Percentiles rank a stretch among this genome's conserved stretches.
Conservation (phyloP, 192 early-diverging fungal genomes). For the Pilobolus umbonatus region DNA sequence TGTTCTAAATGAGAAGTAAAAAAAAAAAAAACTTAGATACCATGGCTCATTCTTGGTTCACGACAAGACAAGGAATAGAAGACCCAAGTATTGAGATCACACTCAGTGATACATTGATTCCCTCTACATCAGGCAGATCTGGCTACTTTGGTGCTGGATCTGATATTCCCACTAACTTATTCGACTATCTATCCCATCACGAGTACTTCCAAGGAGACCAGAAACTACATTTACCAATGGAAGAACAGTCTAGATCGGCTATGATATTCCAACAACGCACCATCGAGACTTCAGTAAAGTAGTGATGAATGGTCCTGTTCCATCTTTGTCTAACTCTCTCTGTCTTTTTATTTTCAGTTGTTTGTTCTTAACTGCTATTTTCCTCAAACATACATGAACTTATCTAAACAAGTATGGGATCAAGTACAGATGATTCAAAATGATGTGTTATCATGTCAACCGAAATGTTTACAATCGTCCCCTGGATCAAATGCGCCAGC, state of each 20-base stretch:
- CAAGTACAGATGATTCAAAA: constrained; percentile 39
- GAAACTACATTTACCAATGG: constrained; percentile 42
- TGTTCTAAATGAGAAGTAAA: neutral
- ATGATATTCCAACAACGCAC: constrained; percentile 51
- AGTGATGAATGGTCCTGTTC: neutral
- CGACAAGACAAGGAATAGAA: neutral
- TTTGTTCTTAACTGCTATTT: constrained; percentile 41
- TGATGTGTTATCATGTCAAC: constrained; percentile 42
- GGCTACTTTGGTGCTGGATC: constrained; percentile 27
- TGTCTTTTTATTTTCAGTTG: constrained; percentile 20
- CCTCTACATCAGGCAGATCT: constrained; percentile 16
- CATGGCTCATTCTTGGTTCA: constrained; percentile 30
- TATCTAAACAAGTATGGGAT: constrained; percentile 36
- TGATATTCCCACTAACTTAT: constrained; percentile 34
- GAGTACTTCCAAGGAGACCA: constrained; percentile 42
- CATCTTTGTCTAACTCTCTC: neutral
- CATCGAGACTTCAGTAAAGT: constrained; percentile 54
- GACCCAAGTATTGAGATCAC: constrained; percentile 43
- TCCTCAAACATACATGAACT: constrained; percentile 27
- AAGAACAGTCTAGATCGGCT: constrained; percentile 53
- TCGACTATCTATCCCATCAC: constrained; percentile 35
- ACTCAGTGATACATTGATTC: constrained; percentile 1
- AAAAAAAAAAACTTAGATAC: constrained; percentile 11
- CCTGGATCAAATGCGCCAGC: neutral
- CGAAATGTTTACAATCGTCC: constrained; percentile 3